phyloP scores from a whole-genome alignment of 129 eudicot genomes.

The Flaveria brownii region DNA sequence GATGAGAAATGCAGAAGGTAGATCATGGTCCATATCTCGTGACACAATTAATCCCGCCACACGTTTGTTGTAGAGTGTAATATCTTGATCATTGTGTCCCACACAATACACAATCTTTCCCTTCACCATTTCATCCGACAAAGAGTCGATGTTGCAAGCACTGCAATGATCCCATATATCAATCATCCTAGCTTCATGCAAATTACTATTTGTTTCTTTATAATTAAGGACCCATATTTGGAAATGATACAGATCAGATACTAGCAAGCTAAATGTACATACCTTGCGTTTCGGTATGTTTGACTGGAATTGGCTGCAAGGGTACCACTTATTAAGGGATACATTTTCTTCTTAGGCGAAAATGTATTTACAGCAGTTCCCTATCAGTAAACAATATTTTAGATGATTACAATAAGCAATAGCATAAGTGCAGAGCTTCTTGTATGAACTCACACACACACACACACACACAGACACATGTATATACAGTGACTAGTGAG shows the following conservation, averaged over 20 bases:
- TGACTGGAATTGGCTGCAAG: conserved; percentile 46
- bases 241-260: too few relatives aligned
- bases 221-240: not conserved
- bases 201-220: not conserved
- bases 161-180: conserved; percentile 35
- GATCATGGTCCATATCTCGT: conserved; percentile 34
- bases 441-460: too few relatives aligned
- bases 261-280: not conserved
- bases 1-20: conserved; percentile 39
- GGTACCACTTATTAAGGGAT: conserved; percentile 60
- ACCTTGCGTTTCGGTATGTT: conserved; percentile 58
- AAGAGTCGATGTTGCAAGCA: conserved; percentile 54
- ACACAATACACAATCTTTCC: conserved; percentile 72
- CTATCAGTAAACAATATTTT: conserved; percentile 35
- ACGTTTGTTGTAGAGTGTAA: conserved; percentile 20
- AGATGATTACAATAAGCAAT: conserved; percentile 10
- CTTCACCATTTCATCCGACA: conserved; percentile 50
- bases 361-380: conserved; percentile 78
- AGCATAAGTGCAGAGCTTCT: not conserved
- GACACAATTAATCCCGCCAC: conserved; percentile 60
- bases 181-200: not conserved
- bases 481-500: not conserved
- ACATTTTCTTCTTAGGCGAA: conserved; percentile 46
- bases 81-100: conserved; percentile 49
- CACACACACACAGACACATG: too few relatives aligned